Evolutionary conservation across 2,329 filamentous ascomycete genomes (phyloP).

Genomic region (Colletotrichum sp.): DNA sequence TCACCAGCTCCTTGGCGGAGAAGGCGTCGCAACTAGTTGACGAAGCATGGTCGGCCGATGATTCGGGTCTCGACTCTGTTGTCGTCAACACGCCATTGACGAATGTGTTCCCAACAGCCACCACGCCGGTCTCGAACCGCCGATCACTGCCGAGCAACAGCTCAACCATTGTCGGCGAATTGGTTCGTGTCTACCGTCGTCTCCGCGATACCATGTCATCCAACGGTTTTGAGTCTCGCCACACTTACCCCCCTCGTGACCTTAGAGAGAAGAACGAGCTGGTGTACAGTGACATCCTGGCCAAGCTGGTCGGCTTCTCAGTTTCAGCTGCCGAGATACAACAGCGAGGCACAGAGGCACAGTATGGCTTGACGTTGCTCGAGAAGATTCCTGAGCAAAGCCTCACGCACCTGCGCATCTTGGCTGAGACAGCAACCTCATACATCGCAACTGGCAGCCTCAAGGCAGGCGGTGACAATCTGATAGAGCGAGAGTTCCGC

Average conservation of each 20-base stretch:
- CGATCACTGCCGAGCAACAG: conserved; percentile 37
- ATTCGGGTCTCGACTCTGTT: conserved; percentile 35
- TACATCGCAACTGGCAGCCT: conserved; percentile 81
- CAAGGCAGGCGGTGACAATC: conserved; percentile 62
- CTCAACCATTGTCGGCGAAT: conserved; percentile 51
- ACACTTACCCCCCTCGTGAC: conserved; percentile 33
- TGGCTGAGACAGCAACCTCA: conserved; percentile 86
- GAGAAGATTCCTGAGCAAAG: conserved; percentile 85
- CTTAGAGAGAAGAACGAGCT: conserved; percentile 48
- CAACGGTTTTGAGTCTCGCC: conserved; percentile 54
- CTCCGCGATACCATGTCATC: conserved; percentile 62
- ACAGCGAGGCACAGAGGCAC: conserved; percentile 81
- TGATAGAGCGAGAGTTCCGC: conserved; percentile 70
- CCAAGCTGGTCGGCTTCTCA: conserved; percentile 77
- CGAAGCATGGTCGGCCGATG: conserved; percentile 45
- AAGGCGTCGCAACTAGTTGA: conserved; percentile 39
- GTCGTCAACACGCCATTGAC: conserved; percentile 46
- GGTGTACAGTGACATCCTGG: conserved; percentile 62
- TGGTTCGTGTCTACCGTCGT: conserved; percentile 66
- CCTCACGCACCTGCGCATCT: conserved; percentile 84
- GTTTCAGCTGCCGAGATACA: conserved; percentile 91
- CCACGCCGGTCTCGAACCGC: conserved; percentile 38
- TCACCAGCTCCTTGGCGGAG: conserved; percentile 46
- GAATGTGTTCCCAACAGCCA: conserved; percentile 44
- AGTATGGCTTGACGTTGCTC: conserved; percentile 75